These are phyloP conservation scores for Eucalyptus sp. DNA, from an alignment of 345 rosid genomes.

Conservation along the genomic window DNA sequence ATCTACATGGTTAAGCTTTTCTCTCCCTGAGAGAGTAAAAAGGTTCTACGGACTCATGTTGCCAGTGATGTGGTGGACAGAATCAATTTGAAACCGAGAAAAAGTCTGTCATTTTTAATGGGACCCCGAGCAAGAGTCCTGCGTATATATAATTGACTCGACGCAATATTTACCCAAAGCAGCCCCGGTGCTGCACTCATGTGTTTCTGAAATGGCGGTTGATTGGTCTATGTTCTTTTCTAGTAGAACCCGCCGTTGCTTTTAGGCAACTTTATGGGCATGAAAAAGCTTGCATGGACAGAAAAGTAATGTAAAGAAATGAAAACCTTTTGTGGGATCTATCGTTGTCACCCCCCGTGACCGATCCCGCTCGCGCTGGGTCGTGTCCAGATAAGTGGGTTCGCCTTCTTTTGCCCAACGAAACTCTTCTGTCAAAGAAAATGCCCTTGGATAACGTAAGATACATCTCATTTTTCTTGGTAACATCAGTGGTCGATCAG, in stretches of 20 bases:
- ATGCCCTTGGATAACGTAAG: not conserved
- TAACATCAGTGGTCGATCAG: not conserved
- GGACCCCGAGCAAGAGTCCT: not conserved
- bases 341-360: not conserved
- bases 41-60: not conserved
- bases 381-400: not conserved
- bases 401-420: not conserved
- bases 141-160: not conserved
- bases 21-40: not conserved
- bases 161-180: not conserved
- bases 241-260: not conserved
- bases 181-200: not conserved
- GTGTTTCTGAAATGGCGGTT: not conserved
- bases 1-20: not conserved
- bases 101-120: not conserved
- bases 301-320: not conserved
- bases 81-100: not conserved
- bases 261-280: not conserved
- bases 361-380: not conserved
- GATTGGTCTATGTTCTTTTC: not conserved
- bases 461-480: not conserved
- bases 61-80: not conserved
- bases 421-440: not conserved
- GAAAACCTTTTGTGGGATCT: not conserved
- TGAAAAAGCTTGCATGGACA: not conserved